Evolutionary conservation across 2,329 filamentous ascomycete species (phyloP), one percentile per base, ranked within the genome.

Genomic region (Verticillium nonalfalfae): DNA sequence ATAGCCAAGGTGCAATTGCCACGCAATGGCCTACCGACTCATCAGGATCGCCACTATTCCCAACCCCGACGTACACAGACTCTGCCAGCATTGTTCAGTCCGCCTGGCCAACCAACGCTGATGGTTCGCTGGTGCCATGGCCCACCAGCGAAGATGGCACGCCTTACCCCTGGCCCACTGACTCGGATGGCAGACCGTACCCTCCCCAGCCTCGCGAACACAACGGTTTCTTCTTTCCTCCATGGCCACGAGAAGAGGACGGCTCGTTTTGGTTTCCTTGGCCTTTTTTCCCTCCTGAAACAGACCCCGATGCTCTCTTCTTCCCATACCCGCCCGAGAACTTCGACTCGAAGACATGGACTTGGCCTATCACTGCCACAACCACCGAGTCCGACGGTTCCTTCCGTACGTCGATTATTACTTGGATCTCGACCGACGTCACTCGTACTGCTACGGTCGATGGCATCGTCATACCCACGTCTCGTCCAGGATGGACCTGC

Each of bases 371-470:
- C 3, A 60, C 58, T 14, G 60, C 58, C 9, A 63, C 58, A 9
- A 18, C n/a, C n/a, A 4, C 54, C 14, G 54, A 56, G 18, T 3
- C 21, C 14, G 62, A 62, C 34, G 62, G 62, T 9, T 57, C n/a
- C 14, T 61, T 40, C 40, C 59, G 18, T 31, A 62, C 62, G 9
- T 59, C 62, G 3, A 63, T 36, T 7, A 58, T 63, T 1, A 63
- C 60, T 11, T 63, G 62, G 62, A 55, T 63, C n/a, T 63, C 62
- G 4, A 62, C 62, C 18, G 60, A 63, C 35, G 26, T 62, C 1
- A 58, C 60, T 38, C 21, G 54, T 1, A 50, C 45, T 7, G 58
- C 36, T 2, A 62, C 55, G 2, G 15, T 50, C 1, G 45, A 45
- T 9, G 60, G 62, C 15, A 40, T 15, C 39, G 39, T 40, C 11